phyloP scores from a whole-genome alignment of 1,284 basidiomycete genomes.

The Ustilago curta region DNA sequence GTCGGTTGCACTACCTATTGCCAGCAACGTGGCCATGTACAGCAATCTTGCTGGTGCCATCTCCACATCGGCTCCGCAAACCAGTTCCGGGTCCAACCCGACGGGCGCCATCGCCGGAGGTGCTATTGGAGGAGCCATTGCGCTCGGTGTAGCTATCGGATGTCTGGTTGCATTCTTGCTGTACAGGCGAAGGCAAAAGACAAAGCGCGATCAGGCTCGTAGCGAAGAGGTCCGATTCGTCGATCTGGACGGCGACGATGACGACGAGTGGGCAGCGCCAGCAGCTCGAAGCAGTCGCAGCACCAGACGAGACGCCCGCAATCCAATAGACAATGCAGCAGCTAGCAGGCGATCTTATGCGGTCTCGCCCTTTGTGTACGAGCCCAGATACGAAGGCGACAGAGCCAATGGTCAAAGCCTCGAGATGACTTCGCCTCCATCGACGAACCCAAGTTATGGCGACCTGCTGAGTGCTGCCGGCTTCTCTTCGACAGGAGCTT shows the following conservation, averaged over 20 bases:
- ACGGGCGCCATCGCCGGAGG: conserved; percentile 58
- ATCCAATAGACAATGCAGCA: conserved; percentile 7
- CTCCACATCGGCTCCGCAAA: conserved; percentile 1
- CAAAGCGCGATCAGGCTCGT: conserved; percentile 44
- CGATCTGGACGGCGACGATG: conserved; percentile 58
- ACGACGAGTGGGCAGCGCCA: conserved; percentile 22
- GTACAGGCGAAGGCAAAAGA: conserved; percentile 48
- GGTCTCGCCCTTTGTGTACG: conserved; percentile 55
- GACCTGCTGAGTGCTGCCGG: conserved; percentile 34
- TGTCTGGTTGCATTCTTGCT: conserved; percentile 46
- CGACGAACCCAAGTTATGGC: conserved; percentile 42
- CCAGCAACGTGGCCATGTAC: conserved; percentile 39
- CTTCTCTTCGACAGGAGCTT: conserved; percentile 5
- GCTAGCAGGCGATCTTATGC: conserved; percentile 23
- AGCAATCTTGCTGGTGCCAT: conserved; percentile 51
- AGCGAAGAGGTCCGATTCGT: conserved; percentile 56
- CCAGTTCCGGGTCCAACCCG: conserved; percentile 1
- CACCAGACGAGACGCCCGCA: conserved; percentile 9
- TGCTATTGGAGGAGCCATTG: conserved; percentile 57
- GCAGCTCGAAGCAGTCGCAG: conserved; percentile 10
- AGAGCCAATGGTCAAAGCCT: conserved; percentile 24
- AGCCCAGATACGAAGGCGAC: conserved; percentile 19
- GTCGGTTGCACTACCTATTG: conserved; percentile 28
- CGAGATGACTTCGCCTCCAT: conserved; percentile 35
- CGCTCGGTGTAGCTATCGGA: conserved; percentile 45